phyloP scores from a whole-genome alignment of 306 rosid genomes.

The Trifolium dubium region DNA sequence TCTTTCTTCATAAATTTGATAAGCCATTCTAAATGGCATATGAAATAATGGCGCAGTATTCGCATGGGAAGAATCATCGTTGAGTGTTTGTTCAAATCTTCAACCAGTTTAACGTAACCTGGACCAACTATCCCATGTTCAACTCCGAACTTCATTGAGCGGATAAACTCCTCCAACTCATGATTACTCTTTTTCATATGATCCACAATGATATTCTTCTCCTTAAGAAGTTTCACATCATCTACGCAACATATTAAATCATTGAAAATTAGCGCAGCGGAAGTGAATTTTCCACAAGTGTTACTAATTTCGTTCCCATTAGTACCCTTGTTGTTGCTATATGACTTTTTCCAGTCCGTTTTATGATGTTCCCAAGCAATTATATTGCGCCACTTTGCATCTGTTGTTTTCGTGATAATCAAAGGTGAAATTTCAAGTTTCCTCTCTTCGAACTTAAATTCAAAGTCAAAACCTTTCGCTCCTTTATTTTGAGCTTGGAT shows the following conservation, averaged over 20 bases:
- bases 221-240: neutral
- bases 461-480: neutral
- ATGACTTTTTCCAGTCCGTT: neutral
- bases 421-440: neutral
- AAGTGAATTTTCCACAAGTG: neutral
- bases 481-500: neutral
- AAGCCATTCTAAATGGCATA: neutral
- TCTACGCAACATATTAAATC: neutral
- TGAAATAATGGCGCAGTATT: neutral
- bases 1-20: neutral
- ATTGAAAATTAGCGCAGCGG: neutral
- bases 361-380: neutral
- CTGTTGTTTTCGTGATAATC: neutral
- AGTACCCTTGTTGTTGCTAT: neutral
- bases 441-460: neutral
- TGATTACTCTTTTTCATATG: neutral
- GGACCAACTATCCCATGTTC: neutral
- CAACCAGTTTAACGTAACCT: neutral
- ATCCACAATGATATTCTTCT: neutral
- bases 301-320: no score
- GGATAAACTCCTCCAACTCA: neutral
- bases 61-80: neutral
- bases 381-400: neutral
- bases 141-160: neutral
- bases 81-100: neutral